Base-by-base conservation (phyloP, 2,329 filamentous ascomycete genomes). In the Pseudocercospora ulei region DNA sequence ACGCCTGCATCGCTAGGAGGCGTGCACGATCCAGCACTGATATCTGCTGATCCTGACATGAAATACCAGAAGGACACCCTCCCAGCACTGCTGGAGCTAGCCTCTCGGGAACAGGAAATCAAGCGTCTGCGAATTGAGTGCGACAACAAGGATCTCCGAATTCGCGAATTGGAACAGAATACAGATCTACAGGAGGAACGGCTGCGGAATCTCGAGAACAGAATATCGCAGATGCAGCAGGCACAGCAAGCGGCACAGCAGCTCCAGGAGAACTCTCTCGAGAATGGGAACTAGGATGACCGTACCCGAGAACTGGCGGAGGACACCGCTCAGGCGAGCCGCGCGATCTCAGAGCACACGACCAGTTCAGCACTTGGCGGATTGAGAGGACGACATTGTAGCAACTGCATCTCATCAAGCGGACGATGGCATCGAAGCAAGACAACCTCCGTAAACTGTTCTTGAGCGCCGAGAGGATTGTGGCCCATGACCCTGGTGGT, bases 41-140 rank as follows among this genome's bases (percentile, higher is more conserved):
- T 35, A 8, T 40, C 29, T 27, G 18, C 46, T 34, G 25, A 40
- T 16, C 16, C 18, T 5, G n/a, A 33, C 6, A 19, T 33, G 18
- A 33, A 33, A 19, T 33, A 33, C n/a, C 30, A 33, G n/a, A 22
- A 33, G 11, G 18, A 33, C 18, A 33, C 18, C 18, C 23, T 33
- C 5, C 30, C 30, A 11, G 30, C 30, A 19, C 18, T 33, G 9
- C 30, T 33, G 11, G 17, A 33, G 30, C 30, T 22, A 12, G 17
- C 29, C 3, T 33, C 29, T 12, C 7, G n/a, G 7, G 29, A 33
- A 5, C 49, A 50, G 5, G 61, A 67, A 46, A 48, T 66, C 33
- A 63, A 62, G 55, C 54, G 62, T 13, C 52, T 69, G 13, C 56
- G 60, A 19, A 51, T 51, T 7, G 61, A 66, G 41, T 63, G 62